These are phyloP conservation scores for Phytophthora pisi DNA, from an alignment of 352 stramenopile species.

Conservation along the genomic window DNA sequence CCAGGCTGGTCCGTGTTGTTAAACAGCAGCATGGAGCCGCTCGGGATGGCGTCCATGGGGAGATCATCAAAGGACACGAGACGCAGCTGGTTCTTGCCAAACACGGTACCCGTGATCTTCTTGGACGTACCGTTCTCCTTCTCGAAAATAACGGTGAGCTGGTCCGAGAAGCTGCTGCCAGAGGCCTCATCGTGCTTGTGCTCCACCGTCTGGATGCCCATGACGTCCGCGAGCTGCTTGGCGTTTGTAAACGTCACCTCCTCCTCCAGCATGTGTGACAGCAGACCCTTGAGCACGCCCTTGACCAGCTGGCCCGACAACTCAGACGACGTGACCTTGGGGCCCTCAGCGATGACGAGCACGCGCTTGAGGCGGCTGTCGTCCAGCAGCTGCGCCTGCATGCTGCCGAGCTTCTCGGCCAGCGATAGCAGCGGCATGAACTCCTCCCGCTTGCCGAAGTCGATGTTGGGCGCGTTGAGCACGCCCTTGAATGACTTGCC, in stretches of 20 bases:
- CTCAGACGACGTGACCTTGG: conserved; percentile 79
- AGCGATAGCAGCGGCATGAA: conserved; percentile 89
- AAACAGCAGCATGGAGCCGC: conserved; percentile 92
- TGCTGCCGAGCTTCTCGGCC: conserved; percentile 90
- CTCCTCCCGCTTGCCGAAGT: conserved; percentile 81
- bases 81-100: conserved; percentile 86
- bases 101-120: conserved; percentile 91
- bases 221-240: conserved; percentile 81
- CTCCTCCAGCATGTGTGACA: conserved; percentile 91
- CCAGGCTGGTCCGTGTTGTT: conserved; percentile 95
- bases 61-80: conserved; percentile 91
- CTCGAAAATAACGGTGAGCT: conserved; percentile 92
- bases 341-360: conserved; percentile 82
- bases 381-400: conserved; percentile 88
- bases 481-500: conserved; percentile 93
- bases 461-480: conserved; percentile 96
- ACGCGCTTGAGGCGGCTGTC: conserved; percentile 69
- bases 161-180: conserved; percentile 85
- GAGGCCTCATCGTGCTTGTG: conserved; percentile 88
- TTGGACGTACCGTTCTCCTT: conserved; percentile 84
- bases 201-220: conserved; percentile 91
- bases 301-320: conserved; percentile 86
- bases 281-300: conserved; percentile 90
- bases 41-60: conserved; percentile 85
- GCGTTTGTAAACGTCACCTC: conserved; percentile 92